phyloP scores from a whole-genome alignment of 2,329 filamentous ascomycete species.

The Botrytis squamosa region DNA sequence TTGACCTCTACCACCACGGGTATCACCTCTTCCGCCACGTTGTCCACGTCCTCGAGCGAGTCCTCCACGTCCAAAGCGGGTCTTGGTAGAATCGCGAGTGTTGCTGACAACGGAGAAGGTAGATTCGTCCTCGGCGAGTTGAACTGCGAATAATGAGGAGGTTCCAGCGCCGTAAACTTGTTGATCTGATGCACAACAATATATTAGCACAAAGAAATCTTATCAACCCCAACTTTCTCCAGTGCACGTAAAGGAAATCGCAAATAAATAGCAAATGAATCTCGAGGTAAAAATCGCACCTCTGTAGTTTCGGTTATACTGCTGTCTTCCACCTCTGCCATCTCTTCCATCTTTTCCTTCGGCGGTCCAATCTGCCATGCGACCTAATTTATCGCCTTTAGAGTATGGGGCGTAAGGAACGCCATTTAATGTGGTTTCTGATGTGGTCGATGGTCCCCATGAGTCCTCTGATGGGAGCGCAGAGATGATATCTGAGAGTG shows the following conservation, averaged over 20 bases:
- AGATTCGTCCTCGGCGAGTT: constrained; percentile 91
- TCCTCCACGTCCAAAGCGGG: constrained; percentile 83
- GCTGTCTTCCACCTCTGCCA: constrained; percentile 71
- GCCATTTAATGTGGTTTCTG: constrained; percentile 86
- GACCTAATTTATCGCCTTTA: constrained; percentile 96
- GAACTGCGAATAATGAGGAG: constrained; percentile 83
- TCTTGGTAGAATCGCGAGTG: constrained; percentile 80
- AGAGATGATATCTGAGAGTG: constrained; percentile 65
- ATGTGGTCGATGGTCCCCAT: constrained; percentile 84
- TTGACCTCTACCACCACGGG: constrained; percentile 57
- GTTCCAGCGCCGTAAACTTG: constrained; percentile 94
- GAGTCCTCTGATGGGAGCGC: constrained; percentile 71
- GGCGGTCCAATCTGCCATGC: constrained; percentile 97
- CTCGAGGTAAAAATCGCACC: constrained; percentile 53
- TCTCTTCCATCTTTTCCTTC: constrained; percentile 83
- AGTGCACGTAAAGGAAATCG: constrained; percentile 22
- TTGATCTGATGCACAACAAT: constrained; percentile 63
- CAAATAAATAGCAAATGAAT: constrained; percentile 26
- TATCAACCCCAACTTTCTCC: constrained; percentile 8
- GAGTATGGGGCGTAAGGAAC: constrained; percentile 98
- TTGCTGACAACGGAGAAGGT: constrained; percentile 98
- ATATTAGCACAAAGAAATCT: constrained; percentile 22
- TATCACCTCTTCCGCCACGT: constrained; percentile 73
- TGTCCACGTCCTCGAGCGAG: constrained; percentile 75
- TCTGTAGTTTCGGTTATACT: constrained; percentile 92